Evolutionary conservation across 2,329 filamentous ascomycete genomes (phyloP), one percentile per base, ranked within the genome.

Genomic region (Aspergillus sp.): DNA sequence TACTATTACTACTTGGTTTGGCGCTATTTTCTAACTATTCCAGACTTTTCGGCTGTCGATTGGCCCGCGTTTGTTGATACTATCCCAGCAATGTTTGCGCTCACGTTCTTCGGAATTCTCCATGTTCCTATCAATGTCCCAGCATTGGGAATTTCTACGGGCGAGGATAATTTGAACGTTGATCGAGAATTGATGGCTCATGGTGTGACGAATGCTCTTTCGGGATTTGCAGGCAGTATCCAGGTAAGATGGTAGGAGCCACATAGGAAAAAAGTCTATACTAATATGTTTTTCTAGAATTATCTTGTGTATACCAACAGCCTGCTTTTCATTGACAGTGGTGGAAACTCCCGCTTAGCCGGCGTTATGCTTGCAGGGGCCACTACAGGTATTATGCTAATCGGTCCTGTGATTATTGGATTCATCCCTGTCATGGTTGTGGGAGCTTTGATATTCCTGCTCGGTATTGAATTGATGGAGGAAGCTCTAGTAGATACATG

Each of bases 81-180:
- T 1, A 83, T 97, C 31, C 95, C 95, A 1, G 93, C 95, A 31
- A 98, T 99, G 90, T 87, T 99, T 67, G 95, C 95, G 0, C 79
- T 99, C 60, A 98, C 95, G 0, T 99, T 99, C 79, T 99, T 99
- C 68, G 95, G 95, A 52, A 89, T 99, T 56, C 84, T 99, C 3
- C 95, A 99, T 71, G 95, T 99, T 3, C 95, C 95, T 0, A 99
- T 99, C 76, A 99, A 99, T 68, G 93, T 99, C 4, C 95, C 95
- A 2, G 95, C 95, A 2, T 79, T 99, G 58, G 95, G 91, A 0
- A 88, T 96, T 49, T 92, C 91, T 33, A 91, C 90, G 4, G 91
- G 92, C 44, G 93, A 98, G 73, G 95, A 99, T 70, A 90, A 98
- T 69, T 84, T 96, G 31, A 88, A 96, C 70, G 85, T 99, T 49